These are phyloP conservation scores for Nectriaceae sp. DNA, from an alignment of 2,329 filamentous ascomycete species.

Conservation along the genomic window DNA sequence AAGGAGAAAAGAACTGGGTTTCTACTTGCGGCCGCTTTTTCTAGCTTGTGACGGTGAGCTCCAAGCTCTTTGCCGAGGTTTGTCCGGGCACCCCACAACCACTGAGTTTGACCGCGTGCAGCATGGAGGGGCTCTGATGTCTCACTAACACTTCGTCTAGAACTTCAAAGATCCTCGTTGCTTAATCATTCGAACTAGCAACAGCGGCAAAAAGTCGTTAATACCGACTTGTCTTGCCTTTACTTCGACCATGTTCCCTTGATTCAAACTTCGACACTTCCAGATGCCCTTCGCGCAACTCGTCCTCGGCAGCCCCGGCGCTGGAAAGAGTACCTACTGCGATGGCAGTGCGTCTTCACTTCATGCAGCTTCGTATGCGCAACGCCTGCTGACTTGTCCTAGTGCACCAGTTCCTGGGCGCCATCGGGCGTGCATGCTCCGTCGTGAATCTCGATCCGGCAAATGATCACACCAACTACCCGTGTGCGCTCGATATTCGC, in stretches of 20 bases:
- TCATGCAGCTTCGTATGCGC: background rate
- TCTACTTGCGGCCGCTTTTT: constrained; percentile 14
- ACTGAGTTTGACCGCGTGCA: constrained; percentile 22
- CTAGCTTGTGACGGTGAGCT: constrained; percentile 29
- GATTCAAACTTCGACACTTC: constrained; percentile 20
- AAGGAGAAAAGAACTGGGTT: constrained; percentile 20
- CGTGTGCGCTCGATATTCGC: constrained; percentile 87
- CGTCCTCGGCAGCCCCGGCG: constrained; percentile 89
- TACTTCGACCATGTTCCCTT: constrained; percentile 25
- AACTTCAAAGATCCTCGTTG: background rate
- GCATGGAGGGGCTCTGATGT: constrained; percentile 24
- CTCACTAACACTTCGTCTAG: constrained; percentile 3
- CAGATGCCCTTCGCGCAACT: constrained; percentile 71
- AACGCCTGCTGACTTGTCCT: constrained; percentile 1
- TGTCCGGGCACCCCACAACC: constrained; percentile 21
- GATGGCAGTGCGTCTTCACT: constrained; percentile 71
- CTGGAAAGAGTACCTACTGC: constrained; percentile 97
- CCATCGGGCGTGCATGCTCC: constrained; percentile 92
- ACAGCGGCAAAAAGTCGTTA: background rate
- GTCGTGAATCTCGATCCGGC: constrained; percentile 96
- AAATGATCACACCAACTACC: constrained; percentile 90
- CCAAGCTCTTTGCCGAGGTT: constrained; percentile 29
- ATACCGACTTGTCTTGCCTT: background rate
- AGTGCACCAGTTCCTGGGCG: constrained; percentile 97
- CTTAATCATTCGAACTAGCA: background rate